phyloP scores from a whole-genome alignment of 2,329 filamentous ascomycete species.

The Penicillium sp. region DNA sequence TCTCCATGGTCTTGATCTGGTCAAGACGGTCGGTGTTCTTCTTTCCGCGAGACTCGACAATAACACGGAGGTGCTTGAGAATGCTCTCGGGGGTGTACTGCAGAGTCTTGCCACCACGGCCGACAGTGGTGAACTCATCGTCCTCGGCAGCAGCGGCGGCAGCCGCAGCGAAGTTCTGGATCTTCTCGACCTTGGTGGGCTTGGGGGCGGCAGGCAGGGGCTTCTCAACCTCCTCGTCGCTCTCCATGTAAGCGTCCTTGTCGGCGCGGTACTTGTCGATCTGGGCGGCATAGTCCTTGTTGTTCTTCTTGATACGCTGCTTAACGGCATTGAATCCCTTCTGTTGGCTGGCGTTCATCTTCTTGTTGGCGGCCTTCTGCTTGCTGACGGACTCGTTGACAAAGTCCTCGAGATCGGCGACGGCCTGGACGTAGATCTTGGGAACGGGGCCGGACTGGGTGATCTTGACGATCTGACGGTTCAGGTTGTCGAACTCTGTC shows the following conservation, averaged over 20 bases:
- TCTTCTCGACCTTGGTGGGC: slow-evolving; percentile 51
- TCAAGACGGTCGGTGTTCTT: slow-evolving; percentile 97
- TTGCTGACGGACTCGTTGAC: slow-evolving; percentile 93
- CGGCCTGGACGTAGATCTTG: slow-evolving; percentile 88
- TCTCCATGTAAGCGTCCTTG: slow-evolving; percentile 86
- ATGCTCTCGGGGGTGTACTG: slow-evolving; percentile 97
- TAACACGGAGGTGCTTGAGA: slow-evolving; percentile 90
- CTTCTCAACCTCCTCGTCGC: slow-evolving; percentile 72
- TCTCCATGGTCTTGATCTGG: slow-evolving; percentile 98
- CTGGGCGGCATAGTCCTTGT: slow-evolving; percentile 87
- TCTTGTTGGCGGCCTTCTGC: slow-evolving; percentile 94
- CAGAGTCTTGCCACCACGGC: slow-evolving; percentile 83
- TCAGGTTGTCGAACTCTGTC: slow-evolving; percentile 91
- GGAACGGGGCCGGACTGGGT: slow-evolving; percentile 76
- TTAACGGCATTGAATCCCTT: slow-evolving; percentile 95
- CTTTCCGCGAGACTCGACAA: slow-evolving; percentile 94
- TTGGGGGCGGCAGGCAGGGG: slow-evolving; percentile 52
- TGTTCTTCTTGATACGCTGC: slow-evolving; percentile 98
- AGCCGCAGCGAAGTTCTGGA: slow-evolving; percentile 46
- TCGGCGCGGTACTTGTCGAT: slow-evolving; percentile 85
- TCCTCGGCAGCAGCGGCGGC: slow-evolving; percentile 65
- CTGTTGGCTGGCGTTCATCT: slow-evolving; percentile 96
- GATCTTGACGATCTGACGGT: slow-evolving; percentile 80
- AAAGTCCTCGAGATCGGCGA: slow-evolving; percentile 90
- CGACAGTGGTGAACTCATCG: slow-evolving; percentile 86